These are phyloP conservation scores for Pseudohyphozyma bogoriensis DNA, from an alignment of 768 basidiomycete genomes.

Conservation along the genomic window DNA sequence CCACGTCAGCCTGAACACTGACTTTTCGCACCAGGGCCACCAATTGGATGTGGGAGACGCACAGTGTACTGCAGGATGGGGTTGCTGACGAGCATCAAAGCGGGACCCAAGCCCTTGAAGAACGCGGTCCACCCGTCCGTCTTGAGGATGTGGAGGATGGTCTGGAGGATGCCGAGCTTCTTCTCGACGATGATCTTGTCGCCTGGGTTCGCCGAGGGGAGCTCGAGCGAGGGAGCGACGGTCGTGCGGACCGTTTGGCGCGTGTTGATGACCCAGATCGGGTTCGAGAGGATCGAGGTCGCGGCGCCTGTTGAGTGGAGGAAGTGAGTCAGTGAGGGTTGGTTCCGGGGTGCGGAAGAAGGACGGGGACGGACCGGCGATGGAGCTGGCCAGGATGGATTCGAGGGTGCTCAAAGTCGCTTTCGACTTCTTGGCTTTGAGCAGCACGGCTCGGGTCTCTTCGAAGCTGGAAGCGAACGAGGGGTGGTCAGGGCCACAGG, in stretches of 20 bases:
- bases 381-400: slow-evolving; percentile 74
- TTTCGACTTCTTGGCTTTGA: slow-evolving; percentile 28
- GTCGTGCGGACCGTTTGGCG: slow-evolving; percentile 32
- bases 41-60: background rate
- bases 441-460: slow-evolving; percentile 37
- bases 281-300: slow-evolving; percentile 80
- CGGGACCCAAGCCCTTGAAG: slow-evolving; percentile 87
- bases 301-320: slow-evolving; percentile 54
- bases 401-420: slow-evolving; percentile 65
- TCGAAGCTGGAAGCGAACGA: slow-evolving; percentile 36
- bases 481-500: slow-evolving; percentile 46
- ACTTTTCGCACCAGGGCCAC: background rate
- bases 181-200: slow-evolving; percentile 37
- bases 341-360: background rate
- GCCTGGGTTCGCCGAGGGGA: background rate
- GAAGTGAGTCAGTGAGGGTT: background rate
- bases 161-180: slow-evolving; percentile 57
- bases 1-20: background rate
- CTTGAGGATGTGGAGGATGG: slow-evolving; percentile 56
- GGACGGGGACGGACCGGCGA: slow-evolving; percentile 54
- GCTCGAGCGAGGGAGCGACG: background rate
- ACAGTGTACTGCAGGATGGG: slow-evolving; percentile 59
- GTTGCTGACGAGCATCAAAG: slow-evolving; percentile 85
- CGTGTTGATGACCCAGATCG: slow-evolving; percentile 90
- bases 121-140: slow-evolving; percentile 72